A percentile compares a stretch with the other conserved stretches of the same genome.
These are phyloP conservation scores for Ophiostoma sp. DNA, from an alignment of 2,329 filamentous ascomycete species.

Conservation along the genomic window DNA sequence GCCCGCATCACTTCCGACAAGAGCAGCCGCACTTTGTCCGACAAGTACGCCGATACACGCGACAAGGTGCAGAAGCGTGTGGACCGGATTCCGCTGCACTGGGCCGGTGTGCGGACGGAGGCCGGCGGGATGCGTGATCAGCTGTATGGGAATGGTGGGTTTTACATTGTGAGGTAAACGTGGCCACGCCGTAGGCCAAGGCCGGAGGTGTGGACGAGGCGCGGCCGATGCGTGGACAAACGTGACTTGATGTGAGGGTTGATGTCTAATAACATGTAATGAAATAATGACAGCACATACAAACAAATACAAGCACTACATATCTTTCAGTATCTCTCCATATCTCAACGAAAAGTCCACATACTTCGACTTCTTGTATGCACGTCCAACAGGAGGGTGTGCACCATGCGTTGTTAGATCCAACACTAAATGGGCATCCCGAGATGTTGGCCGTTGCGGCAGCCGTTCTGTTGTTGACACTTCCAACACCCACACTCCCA, in stretches of 20 bases:
- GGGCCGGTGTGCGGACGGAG: conserved; percentile 57
- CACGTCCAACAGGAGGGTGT: not conserved
- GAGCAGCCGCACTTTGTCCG: conserved; percentile 46
- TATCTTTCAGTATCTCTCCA: not conserved
- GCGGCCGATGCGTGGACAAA: not conserved
- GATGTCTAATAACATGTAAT: not conserved
- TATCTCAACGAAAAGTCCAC: not conserved
- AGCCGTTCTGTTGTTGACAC: not conserved
- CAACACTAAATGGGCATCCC: not conserved
- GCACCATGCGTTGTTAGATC: not conserved
- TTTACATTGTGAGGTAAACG: conserved; percentile 46
- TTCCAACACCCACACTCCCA: not conserved
- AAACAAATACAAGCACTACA: not conserved
- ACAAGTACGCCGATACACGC: conserved; percentile 51
- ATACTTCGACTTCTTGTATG: not conserved
- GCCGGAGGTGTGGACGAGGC: not conserved
- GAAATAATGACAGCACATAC: not conserved
- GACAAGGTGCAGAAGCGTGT: conserved; percentile 54
- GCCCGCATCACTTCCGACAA: conserved; percentile 42
- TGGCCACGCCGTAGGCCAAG: not conserved
- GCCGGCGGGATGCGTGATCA: conserved; percentile 50
- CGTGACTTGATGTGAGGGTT: not conserved
- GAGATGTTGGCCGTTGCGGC: not conserved
- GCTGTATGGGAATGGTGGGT: conserved; percentile 50
- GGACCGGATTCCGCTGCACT: conserved; percentile 60